Conservation (phyloP, 129 eudicot genomes). For the Artemisia argyi region DNA sequence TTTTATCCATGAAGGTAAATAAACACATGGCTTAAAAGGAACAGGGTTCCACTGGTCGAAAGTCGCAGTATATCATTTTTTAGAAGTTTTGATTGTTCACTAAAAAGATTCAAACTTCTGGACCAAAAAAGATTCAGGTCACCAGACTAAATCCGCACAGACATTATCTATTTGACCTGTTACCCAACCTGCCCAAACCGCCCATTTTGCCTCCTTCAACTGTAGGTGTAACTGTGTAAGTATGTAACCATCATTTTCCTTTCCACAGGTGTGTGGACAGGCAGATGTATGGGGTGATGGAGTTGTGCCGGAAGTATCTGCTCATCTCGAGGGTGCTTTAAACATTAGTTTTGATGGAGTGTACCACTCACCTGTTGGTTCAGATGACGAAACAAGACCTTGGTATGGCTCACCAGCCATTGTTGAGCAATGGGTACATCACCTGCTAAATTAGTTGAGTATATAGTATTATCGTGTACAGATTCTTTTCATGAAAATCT, state of each 20-base stretch:
- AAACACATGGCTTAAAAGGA: too few species aligned
- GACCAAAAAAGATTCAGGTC: too few species aligned
- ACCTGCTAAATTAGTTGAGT: constrained; percentile 41
- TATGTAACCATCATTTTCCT: background rate
- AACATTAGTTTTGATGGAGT: constrained; percentile 83
- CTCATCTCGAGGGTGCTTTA: constrained; percentile 88
- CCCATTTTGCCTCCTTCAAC: too few species aligned
- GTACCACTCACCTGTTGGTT: constrained; percentile 95
- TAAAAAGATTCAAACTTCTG: too few species aligned
- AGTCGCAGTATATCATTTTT: too few species aligned
- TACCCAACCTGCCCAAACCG: too few species aligned
- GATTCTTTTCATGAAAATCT: constrained; percentile 22
- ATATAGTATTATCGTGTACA: constrained; percentile 19
- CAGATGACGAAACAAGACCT: constrained; percentile 76
- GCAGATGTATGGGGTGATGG: constrained; percentile 99
- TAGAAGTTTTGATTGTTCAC: too few species aligned
- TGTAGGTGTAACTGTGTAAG: background rate
- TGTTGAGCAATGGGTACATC: constrained; percentile 81
- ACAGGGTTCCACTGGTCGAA: too few species aligned
- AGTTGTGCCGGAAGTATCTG: constrained; percentile 88
- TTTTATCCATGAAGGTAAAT: too few species aligned
- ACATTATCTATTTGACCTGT: too few species aligned
- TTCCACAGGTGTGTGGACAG: constrained; percentile 78
- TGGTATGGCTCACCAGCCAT: constrained; percentile 94
- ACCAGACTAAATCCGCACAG: too few species aligned